Evolutionary conservation across 345 rosid species (phyloP), one percentile per base, ranked within the genome.

Genomic region (Eutrema heterophyllum): DNA sequence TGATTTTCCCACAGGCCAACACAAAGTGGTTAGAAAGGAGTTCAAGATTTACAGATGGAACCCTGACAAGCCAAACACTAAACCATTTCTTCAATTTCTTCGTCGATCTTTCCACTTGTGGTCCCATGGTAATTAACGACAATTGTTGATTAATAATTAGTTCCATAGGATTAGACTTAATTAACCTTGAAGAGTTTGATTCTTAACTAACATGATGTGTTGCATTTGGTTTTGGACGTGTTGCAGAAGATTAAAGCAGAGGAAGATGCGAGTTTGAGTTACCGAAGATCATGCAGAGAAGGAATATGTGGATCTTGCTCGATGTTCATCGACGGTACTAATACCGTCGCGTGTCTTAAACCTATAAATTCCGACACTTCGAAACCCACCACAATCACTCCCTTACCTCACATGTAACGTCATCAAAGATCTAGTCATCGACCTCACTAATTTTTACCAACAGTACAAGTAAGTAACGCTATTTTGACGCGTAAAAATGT

Each of bases 221-320:
- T 30, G 5, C 36, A 2, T 3, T 33, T 88, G 97, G 93, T 88
- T 9, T 78, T 92, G 84, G 91, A 83, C 78, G 89, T 80, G 18
- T 65, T 86, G 8, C 91, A 83, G 64, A 89, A 89, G 80, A 86
- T 88, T 21, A 89, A 87, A 76, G 89, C 82, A n/a, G 88, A 88
- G 73, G 84, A 81, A 1, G 92, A 87, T 69, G 63, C 87, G 26
- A 83, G 83, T 67, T 67, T 92, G 81, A 80, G 77, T 77, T 85
- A 85, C 12, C 74, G 89, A 46, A 84, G 92, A 71, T 88, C 91
- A 27, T 86, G 96, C 24, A 79, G 92, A 72, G 91, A 88, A 83
- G 97, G 93, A 43, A 86, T 88, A 60, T 86, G 92, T 46, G 94
- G 97, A 48, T 92, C 90, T 6, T 85, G 90, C 54, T 68, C 90